A percentile compares a stretch with the other conserved stretches of the same genome.
Evolutionary conservation across 2,329 filamentous ascomycete genomes (phyloP).

Genomic region (Aspergillus ruber): DNA sequence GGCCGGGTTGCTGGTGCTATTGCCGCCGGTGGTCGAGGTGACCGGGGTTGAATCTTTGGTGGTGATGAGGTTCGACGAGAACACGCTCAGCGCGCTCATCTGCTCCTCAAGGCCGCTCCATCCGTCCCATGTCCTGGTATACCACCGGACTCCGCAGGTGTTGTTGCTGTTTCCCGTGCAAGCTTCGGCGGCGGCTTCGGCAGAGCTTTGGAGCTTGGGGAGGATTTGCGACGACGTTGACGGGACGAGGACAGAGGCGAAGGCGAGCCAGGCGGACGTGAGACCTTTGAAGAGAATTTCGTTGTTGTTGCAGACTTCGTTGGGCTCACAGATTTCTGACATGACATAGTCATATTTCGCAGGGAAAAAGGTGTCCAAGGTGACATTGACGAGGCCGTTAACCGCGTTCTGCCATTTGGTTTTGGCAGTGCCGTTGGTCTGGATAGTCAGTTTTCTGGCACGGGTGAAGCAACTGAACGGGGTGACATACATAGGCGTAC

Average conservation of each 20-base stretch:
- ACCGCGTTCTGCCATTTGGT: slow-evolving; percentile 53
- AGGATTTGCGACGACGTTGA: slow-evolving; percentile 50
- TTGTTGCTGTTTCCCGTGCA: slow-evolving; percentile 56
- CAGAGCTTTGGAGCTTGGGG: slow-evolving; percentile 53
- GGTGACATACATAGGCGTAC: slow-evolving; percentile 45
- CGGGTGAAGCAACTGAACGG: slow-evolving; percentile 7
- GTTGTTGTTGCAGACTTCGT: slow-evolving; percentile 60
- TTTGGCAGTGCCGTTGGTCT: slow-evolving; percentile 28
- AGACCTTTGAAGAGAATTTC: slow-evolving; percentile 70
- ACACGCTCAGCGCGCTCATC: slow-evolving; percentile 35
- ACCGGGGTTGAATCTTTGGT: slow-evolving; percentile 28
- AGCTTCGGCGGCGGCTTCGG: slow-evolving; percentile 54
- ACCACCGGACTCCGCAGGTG: slow-evolving; percentile 46
- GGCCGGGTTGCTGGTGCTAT: slow-evolving; percentile 43
- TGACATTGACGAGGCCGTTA: slow-evolving; percentile 49
- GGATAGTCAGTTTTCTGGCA: slow-evolving; percentile 6
- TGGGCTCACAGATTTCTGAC: slow-evolving; percentile 62
- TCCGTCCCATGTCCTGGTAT: slow-evolving; percentile 31
- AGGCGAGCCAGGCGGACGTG: slow-evolving; percentile 60
- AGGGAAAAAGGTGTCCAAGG: slow-evolving; percentile 48
- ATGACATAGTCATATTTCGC: slow-evolving; percentile 46
- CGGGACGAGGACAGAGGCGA: slow-evolving; percentile 57
- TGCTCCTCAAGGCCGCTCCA: slow-evolving; percentile 33
- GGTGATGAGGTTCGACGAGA: slow-evolving; percentile 25
- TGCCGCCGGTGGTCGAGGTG: slow-evolving; percentile 52